A percentile compares a stretch with the other conserved stretches of the same genome.
These are phyloP conservation scores for Tilletia setariae DNA, from an alignment of 1,284 basidiomycete species.

Conservation along the genomic window DNA sequence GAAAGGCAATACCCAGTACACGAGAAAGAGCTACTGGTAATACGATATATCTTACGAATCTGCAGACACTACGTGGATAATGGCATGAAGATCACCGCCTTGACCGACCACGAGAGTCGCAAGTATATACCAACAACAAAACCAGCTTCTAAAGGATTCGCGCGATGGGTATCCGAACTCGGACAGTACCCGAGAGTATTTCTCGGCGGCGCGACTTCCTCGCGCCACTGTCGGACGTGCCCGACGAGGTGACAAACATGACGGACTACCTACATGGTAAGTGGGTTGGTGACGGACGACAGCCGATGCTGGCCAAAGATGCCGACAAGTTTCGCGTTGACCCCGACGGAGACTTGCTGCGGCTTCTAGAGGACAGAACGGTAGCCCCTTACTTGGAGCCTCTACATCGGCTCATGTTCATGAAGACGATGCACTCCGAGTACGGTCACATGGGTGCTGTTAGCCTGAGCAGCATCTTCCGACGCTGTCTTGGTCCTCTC, in stretches of 20 bases:
- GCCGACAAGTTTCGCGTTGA: not conserved
- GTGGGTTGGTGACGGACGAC: not conserved
- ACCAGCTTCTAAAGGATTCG: not conserved
- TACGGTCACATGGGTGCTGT: constrained; percentile 7
- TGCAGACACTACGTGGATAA: constrained; percentile 8
- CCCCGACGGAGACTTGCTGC: not conserved
- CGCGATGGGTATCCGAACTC: constrained; percentile 5
- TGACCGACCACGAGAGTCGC: constrained; percentile 16
- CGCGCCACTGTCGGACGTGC: not conserved
- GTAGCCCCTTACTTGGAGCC: constrained; percentile 14
- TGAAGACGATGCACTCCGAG: constrained; percentile 1
- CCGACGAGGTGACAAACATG: not conserved
- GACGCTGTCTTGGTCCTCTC: too few relatives aligned
- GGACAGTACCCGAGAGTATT: constrained; percentile 5
- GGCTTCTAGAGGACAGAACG: not conserved
- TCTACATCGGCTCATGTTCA: not conserved
- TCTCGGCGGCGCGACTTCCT: not conserved
- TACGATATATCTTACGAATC: not conserved
- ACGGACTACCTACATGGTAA: not conserved
- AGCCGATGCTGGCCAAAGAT: too few relatives aligned
- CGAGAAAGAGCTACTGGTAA: constrained; percentile 14
- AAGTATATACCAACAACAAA: not conserved
- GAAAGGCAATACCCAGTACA: constrained; percentile 10
- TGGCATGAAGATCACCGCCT: not conserved
- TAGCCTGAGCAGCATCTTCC: not conserved